Conservation (phyloP, 331 rosid genomes). For the Malus hybrid region DNA sequence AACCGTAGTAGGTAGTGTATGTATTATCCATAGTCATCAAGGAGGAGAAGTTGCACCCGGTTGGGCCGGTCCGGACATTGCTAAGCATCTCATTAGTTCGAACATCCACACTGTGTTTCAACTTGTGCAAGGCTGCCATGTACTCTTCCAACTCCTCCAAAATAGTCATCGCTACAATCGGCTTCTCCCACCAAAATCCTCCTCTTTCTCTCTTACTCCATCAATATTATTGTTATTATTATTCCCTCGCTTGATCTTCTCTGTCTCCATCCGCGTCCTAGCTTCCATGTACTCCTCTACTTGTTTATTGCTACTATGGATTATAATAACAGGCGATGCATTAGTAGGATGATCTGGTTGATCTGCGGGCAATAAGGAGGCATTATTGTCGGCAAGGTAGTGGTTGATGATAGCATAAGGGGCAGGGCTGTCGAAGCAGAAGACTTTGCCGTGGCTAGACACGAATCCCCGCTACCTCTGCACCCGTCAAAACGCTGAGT, state of each 20-base stretch:
- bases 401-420: not conserved
- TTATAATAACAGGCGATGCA: too few species aligned
- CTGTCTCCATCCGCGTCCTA: not conserved
- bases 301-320: not conserved
- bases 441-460: conserved; percentile 4
- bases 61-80: not conserved
- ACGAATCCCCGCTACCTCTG: conserved; percentile 3
- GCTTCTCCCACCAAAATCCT: conserved; percentile 8
- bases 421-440: not conserved
- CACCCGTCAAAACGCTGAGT: conserved; percentile 9
- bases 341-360: too few species aligned
- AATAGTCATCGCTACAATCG: conserved; percentile 1
- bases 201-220: not conserved
- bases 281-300: not conserved
- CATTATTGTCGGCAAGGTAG: not conserved
- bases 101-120: conserved; percentile 7
- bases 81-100: not conserved
- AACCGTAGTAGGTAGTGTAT: too few species aligned
- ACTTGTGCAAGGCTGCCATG: not conserved
- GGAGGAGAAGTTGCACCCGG: too few species aligned
- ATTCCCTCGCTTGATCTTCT: not conserved
- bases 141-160: conserved; percentile 14
- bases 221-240: not conserved
- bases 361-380: too few species aligned
- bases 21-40: too few species aligned